phyloP scores from a whole-genome alignment of 805 yeast species.

The Alloascoidea africana region DNA sequence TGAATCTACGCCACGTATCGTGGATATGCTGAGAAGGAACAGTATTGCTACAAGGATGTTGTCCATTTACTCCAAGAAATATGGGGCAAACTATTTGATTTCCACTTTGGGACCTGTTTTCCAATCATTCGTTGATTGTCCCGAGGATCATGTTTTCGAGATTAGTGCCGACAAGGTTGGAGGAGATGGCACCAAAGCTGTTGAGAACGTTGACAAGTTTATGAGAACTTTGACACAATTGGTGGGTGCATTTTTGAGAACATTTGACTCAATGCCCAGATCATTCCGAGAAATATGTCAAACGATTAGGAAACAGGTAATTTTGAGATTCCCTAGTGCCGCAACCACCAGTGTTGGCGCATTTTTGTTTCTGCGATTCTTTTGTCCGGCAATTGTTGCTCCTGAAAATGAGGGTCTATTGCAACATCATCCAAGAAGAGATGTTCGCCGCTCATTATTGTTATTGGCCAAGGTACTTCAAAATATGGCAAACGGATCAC shows the following conservation, averaged over 20 bases:
- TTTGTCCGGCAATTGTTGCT: constrained; percentile 73
- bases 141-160: constrained; percentile 37
- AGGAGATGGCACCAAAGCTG: constrained; percentile 20
- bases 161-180: constrained; percentile 32
- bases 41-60: constrained; percentile 69
- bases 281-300: constrained; percentile 50
- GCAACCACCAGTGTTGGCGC: constrained; percentile 65
- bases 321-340: constrained; percentile 41
- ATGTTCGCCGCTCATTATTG: constrained; percentile 10
- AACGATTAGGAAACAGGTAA: constrained; percentile 41
- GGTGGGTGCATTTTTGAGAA: constrained; percentile 36
- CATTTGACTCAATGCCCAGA: constrained; percentile 38
- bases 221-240: constrained; percentile 38
- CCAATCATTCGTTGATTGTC: constrained; percentile 29
- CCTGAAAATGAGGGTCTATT: constrained; percentile 38
- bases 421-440: constrained; percentile 7
- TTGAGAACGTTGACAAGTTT: constrained; percentile 28
- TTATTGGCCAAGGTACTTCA: constrained; percentile 14
- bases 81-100: constrained; percentile 44
- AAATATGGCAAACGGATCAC: constrained; percentile 13
- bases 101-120: constrained; percentile 40
- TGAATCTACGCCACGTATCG: constrained; percentile 7
- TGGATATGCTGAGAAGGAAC: constrained; percentile 56
- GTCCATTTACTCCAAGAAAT: constrained; percentile 53
- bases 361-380: constrained; percentile 54